These are phyloP conservation scores for Handroanthus guayacan DNA, from an alignment of 257 asterid genomes.

Conservation along the genomic window DNA sequence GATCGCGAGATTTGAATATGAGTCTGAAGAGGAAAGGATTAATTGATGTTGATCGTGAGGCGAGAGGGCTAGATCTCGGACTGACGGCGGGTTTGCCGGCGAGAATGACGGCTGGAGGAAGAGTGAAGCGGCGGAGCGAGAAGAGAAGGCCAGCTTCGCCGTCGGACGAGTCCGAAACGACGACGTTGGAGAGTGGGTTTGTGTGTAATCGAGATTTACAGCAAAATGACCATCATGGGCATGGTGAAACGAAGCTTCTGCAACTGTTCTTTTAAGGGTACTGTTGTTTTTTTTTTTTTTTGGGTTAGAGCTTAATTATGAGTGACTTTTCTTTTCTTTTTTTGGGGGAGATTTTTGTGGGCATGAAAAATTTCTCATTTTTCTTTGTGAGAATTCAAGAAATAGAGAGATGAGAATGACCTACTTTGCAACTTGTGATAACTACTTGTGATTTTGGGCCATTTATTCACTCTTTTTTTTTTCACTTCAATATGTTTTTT, in stretches of 20 bases:
- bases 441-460: background rate
- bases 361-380: background rate
- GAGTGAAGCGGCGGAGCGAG: constrained; percentile 13
- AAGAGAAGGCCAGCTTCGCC: constrained; percentile 49
- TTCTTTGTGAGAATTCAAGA: background rate
- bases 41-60: constrained; percentile 25
- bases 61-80: constrained; percentile 40
- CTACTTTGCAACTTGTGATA: background rate
- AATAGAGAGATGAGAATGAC: background rate
- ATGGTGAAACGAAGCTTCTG: constrained; percentile 54
- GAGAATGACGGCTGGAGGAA: constrained; percentile 23
- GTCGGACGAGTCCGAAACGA: constrained; percentile 72
- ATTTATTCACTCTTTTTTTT: background rate
- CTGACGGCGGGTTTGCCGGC: constrained; percentile 21
- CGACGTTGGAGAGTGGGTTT: constrained; percentile 67
- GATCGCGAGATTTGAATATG: constrained; percentile 41
- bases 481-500: too few relatives aligned
- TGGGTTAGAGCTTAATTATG: background rate
- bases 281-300: too few relatives aligned
- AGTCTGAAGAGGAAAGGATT: constrained; percentile 29
- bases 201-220: constrained; percentile 43
- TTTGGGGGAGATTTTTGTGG: background rate
- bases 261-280: constrained; percentile 50
- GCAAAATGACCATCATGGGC: constrained; percentile 32
- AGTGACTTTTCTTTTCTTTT: background rate